Conservation (phyloP, 2,329 filamentous ascomycete genomes). For the Trichophyton equinum region DNA sequence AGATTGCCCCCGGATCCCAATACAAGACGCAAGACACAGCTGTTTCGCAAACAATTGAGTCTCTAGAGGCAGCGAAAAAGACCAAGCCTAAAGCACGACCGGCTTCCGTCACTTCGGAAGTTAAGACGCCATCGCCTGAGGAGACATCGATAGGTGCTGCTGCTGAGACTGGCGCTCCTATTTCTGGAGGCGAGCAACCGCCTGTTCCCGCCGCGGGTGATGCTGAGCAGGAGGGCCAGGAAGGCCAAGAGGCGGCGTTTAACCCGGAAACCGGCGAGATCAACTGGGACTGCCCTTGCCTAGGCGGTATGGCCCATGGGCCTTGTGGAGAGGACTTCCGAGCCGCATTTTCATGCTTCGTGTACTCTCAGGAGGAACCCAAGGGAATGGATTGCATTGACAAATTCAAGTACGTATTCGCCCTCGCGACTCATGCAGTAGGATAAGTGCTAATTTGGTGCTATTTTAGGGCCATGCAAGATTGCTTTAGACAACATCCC, state of each 20-base stretch:
- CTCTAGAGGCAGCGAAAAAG: slow-evolving; percentile 9
- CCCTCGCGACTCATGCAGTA: neutral
- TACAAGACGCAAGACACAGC: slow-evolving; percentile 1
- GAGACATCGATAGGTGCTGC: slow-evolving; percentile 13
- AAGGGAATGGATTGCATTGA: slow-evolving; percentile 98
- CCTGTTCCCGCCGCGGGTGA: slow-evolving; percentile 31
- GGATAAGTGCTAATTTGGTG: slow-evolving; percentile 13
- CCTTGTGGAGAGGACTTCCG: slow-evolving; percentile 94
- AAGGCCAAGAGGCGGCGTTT: slow-evolving; percentile 78
- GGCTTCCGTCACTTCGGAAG: slow-evolving; percentile 12
- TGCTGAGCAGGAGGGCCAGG: slow-evolving; percentile 59
- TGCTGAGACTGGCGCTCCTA: slow-evolving; percentile 11
- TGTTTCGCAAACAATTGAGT: slow-evolving; percentile 9
- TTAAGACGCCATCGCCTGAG: slow-evolving; percentile 9
- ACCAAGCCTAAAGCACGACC: slow-evolving; percentile 10
- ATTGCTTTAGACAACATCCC: slow-evolving; percentile 86
- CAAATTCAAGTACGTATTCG: slow-evolving; percentile 70
- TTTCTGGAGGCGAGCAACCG: slow-evolving; percentile 8
- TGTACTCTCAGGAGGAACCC: slow-evolving; percentile 85
- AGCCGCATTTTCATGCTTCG: slow-evolving; percentile 93
- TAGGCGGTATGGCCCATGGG: slow-evolving; percentile 92
- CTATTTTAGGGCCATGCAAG: slow-evolving; percentile 73
- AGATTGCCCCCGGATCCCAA: neutral
- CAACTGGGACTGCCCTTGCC: slow-evolving; percentile 98
- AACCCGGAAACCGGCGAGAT: slow-evolving; percentile 98